Evolutionary conservation across 768 basidiomycete species (phyloP).

Genomic region (Cyclocybe aegerita): DNA sequence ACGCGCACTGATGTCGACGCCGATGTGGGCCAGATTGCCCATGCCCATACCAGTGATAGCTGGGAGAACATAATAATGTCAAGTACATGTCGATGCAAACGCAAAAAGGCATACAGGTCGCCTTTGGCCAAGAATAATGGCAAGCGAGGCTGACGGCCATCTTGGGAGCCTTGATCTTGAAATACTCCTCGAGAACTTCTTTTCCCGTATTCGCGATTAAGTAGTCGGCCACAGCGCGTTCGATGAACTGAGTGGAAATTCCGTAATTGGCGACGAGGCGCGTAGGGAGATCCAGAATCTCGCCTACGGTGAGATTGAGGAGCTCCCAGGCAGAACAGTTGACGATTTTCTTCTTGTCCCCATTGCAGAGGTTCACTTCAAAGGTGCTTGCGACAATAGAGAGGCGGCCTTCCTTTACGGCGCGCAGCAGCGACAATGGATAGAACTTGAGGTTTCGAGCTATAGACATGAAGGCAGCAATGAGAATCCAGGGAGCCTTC

Average conservation of each 20-base stretch:
- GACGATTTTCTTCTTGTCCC: slow-evolving; percentile 14
- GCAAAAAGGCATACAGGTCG: slow-evolving; percentile 31
- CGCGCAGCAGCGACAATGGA: slow-evolving; percentile 34
- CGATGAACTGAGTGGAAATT: slow-evolving; percentile 30
- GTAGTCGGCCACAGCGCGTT: slow-evolving; percentile 27
- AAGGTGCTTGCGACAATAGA: slow-evolving; percentile 28
- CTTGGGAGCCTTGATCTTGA: slow-evolving; percentile 6
- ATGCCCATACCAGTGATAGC: slow-evolving; percentile 44
- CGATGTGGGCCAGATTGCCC: slow-evolving; percentile 31
- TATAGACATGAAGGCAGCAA: slow-evolving; percentile 1
- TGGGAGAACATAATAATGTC: slow-evolving; percentile 8
- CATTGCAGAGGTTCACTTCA: slow-evolving; percentile 20
- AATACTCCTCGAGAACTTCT: slow-evolving; percentile 23
- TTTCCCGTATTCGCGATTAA: slow-evolving; percentile 36
- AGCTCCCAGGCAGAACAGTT: slow-evolving; percentile 37
- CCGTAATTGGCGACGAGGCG: slow-evolving; percentile 32
- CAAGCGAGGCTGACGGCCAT: too few species aligned
- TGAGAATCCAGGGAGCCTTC: too few species aligned
- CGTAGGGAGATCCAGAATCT: slow-evolving; percentile 34
- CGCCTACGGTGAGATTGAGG: slow-evolving; percentile 35
- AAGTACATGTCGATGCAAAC: neutral
- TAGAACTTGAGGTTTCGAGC: slow-evolving; percentile 51
- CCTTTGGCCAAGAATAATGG: slow-evolving; percentile 51
- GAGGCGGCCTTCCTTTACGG: slow-evolving; percentile 29
- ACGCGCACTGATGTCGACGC: slow-evolving; percentile 35